These are phyloP conservation scores for Globisporangium cystogenes DNA, from an alignment of 352 stramenopile genomes.

Conservation along the genomic window DNA sequence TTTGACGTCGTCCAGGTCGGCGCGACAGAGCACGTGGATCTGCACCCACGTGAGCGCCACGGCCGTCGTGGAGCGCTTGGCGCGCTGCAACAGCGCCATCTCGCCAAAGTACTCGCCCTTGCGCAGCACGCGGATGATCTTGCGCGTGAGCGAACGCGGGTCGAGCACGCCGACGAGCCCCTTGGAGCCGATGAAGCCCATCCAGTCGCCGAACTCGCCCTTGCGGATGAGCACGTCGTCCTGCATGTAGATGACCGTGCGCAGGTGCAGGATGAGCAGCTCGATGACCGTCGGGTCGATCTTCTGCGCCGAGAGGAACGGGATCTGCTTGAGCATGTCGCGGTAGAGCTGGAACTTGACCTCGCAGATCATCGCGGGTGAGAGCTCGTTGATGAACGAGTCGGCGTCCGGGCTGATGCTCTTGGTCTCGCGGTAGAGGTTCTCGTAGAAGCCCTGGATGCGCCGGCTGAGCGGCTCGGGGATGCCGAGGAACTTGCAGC, in stretches of 20 bases:
- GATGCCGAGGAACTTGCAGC: constrained; percentile 62
- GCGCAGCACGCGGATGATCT: constrained; percentile 57
- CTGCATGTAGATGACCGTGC: constrained; percentile 77
- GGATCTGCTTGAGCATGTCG: constrained; percentile 77
- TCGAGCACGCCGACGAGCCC: constrained; percentile 63
- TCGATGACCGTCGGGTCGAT: constrained; percentile 67
- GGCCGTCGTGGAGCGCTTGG: constrained; percentile 58
- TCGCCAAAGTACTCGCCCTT: constrained; percentile 79
- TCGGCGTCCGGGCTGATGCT: constrained; percentile 57
- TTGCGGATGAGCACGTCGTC: constrained; percentile 77
- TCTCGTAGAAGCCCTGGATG: constrained; percentile 65
- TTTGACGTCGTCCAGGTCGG: constrained; percentile 60
- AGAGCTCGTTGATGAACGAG: constrained; percentile 74
- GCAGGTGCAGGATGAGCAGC: constrained; percentile 66
- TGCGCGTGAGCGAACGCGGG: constrained; percentile 29
- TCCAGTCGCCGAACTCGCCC: constrained; percentile 78
- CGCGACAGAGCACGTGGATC: constrained; percentile 57
- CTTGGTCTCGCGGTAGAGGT: constrained; percentile 63
- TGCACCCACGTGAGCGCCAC: constrained; percentile 73
- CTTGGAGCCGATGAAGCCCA: constrained; percentile 78
- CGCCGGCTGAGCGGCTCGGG: constrained; percentile 37
- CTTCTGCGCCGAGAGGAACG: constrained; percentile 62
- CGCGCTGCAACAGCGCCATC: constrained; percentile 59
- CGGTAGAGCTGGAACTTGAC: constrained; percentile 77
- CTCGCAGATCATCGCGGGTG: constrained; percentile 60